phyloP scores from a whole-genome alignment of 345 rosid genomes.

The Eucalyptus tenuipes region DNA sequence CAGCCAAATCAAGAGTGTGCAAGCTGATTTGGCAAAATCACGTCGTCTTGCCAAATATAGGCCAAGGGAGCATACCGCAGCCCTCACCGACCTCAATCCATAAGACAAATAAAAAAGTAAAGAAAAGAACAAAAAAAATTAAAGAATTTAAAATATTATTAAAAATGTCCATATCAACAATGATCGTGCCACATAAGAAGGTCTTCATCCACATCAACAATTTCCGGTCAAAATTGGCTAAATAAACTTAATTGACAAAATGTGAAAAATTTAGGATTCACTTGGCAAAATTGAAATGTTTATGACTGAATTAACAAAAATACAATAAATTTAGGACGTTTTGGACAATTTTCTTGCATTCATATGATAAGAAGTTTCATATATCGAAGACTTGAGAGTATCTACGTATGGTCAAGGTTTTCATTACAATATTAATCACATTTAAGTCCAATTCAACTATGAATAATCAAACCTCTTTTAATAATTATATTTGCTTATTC shows the following conservation, averaged over 20 bases:
- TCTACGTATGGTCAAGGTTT: background rate
- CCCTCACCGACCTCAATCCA: background rate
- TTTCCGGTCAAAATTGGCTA: too few relatives aligned
- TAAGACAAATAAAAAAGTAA: too few relatives aligned
- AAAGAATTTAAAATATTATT: too few relatives aligned
- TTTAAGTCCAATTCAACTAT: background rate
- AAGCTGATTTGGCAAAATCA: background rate
- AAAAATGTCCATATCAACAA: accelerated
- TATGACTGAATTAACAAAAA: accelerated
- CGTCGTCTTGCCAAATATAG: background rate
- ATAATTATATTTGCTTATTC: background rate
- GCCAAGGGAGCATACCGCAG: background rate
- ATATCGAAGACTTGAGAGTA: background rate
- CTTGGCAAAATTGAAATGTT: accelerated
- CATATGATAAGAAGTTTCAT: background rate
- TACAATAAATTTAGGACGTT: accelerated
- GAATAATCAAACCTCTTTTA: background rate
- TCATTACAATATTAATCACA: background rate
- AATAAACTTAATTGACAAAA: too few relatives aligned
- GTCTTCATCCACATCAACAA: too few relatives aligned
- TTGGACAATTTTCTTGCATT: background rate
- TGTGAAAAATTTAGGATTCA: too few relatives aligned
- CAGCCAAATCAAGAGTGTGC: background rate
- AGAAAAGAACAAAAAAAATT: too few relatives aligned
- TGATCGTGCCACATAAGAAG: too few relatives aligned